phyloP scores from a whole-genome alignment of 2,329 filamentous ascomycete genomes.

The Aphanocladium album region DNA sequence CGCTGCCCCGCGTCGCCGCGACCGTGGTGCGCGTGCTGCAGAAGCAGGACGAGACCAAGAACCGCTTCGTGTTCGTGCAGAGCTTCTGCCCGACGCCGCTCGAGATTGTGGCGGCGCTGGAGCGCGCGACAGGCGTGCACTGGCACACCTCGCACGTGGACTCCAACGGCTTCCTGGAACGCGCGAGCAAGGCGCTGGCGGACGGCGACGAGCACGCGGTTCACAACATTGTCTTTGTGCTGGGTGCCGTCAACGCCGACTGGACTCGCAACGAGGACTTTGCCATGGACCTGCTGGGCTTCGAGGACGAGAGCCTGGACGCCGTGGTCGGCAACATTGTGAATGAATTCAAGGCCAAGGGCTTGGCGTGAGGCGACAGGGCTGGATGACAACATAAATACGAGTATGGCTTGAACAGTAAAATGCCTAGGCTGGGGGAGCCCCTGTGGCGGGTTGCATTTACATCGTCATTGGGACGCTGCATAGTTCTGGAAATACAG shows the following conservation, averaged over 20 bases:
- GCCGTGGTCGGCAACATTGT: conserved; percentile 33
- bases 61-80: conserved; percentile 43
- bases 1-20: conserved; percentile 42
- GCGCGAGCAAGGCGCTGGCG: conserved; percentile 33
- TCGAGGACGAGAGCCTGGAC: conserved; percentile 44
- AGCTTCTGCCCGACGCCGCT: conserved; percentile 44
- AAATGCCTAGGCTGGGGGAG: not conserved
- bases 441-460: too few species aligned
- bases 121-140: conserved; percentile 43
- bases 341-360: conserved; percentile 16
- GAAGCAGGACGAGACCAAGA: conserved; percentile 46
- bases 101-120: conserved; percentile 41
- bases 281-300: conserved; percentile 41
- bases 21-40: conserved; percentile 45
- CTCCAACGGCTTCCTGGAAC: conserved; percentile 34
- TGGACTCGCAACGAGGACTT: conserved; percentile 42
- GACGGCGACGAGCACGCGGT: conserved; percentile 32
- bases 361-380: not conserved
- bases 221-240: conserved; percentile 45
- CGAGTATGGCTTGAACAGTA: not conserved
- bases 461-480: too few species aligned
- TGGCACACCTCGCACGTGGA: conserved; percentile 29
- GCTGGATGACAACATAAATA: not conserved
- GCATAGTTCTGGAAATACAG: not conserved
- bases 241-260: conserved; percentile 43